These are phyloP conservation scores for Punctularia strigosozonata DNA, from an alignment of 768 basidiomycete genomes.

Conservation along the genomic window DNA sequence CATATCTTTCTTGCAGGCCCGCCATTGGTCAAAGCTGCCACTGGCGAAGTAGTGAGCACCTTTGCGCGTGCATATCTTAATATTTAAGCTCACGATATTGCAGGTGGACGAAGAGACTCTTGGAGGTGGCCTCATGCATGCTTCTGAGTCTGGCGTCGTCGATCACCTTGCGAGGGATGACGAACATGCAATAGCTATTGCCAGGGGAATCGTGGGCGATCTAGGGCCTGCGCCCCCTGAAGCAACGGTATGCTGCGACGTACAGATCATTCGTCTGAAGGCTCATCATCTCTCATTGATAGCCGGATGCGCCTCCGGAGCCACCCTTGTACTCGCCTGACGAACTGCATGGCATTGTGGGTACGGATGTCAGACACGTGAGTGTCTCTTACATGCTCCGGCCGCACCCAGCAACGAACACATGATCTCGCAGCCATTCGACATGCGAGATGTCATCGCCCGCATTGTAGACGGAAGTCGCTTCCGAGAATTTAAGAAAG, in stretches of 20 bases:
- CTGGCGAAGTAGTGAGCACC: slow-evolving; percentile 85
- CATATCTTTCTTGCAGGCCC: slow-evolving; percentile 92
- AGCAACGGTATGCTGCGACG: slow-evolving; percentile 32
- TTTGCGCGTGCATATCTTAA: too few species aligned
- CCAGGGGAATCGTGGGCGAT: slow-evolving; percentile 67
- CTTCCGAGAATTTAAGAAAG: slow-evolving; percentile 93
- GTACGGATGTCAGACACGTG: slow-evolving; percentile 80
- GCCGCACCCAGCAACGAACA: too few species aligned
- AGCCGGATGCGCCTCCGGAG: slow-evolving; percentile 54
- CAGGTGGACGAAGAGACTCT: slow-evolving; percentile 90
- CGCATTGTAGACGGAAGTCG: slow-evolving; percentile 84
- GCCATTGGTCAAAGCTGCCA: slow-evolving; percentile 89
- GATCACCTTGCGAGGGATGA: slow-evolving; percentile 82
- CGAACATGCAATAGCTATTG: slow-evolving; percentile 74
- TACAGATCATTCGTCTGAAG: background rate
- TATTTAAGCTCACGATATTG: too few species aligned
- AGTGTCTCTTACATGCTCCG: too few species aligned
- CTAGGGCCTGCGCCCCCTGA: slow-evolving; percentile 53
- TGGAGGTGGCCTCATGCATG: slow-evolving; percentile 87
- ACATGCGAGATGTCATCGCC: slow-evolving; percentile 91
- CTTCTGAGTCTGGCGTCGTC: slow-evolving; percentile 82
- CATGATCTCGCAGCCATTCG: slow-evolving; percentile 81
- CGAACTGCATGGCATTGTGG: slow-evolving; percentile 87
- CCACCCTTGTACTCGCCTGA: slow-evolving; percentile 67
- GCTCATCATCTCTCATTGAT: background rate